Base-by-base conservation (phyloP, 345 rosid genomes). In the Orychophragmus violaceus region DNA sequence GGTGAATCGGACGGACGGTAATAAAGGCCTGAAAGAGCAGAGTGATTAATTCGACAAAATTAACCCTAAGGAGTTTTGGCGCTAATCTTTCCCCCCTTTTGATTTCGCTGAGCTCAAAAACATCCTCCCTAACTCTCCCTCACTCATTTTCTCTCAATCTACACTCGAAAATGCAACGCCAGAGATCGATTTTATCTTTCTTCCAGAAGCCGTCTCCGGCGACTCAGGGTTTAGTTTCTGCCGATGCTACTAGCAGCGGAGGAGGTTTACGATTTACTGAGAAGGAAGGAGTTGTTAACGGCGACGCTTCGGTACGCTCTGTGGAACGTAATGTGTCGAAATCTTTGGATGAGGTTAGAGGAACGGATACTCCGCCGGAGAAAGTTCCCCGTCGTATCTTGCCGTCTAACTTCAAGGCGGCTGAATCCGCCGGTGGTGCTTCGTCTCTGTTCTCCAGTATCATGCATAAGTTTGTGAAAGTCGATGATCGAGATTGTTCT, bases 331-430 rank as follows among this genome's bases (percentile, higher is more conserved):
- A 49, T 41, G 69, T 32, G 14, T 29, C 64, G 49, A 82, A 71
- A 56, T 56, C 79, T 41, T 58, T 79, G 22, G 42, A 58, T 59
- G 95, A 87, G 55, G 78, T 89, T 13, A 74, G 76, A 42, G 95
- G 93, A 44, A 81, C 80, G 10, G 98, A 85, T 66, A 92, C 98
- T 30, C 95, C 96, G 33, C 98, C 98, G 71, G 96, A 89, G 83
- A 91, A 91, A 74, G 85, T 76, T 64, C 92, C 96, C 4, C 86
- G 98, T 39, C 85, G 71, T 82, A 69, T 87, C 33, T 56, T 89
- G 2, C 87, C 90, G 29, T 64, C 66, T 11, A 69, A 24, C 57
- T 77, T 72, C 68, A 25, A 71, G 36, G 30, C 37, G 18, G 68
- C 71, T 55, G 81, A 69, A 35, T 74, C 37, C 25, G 44, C 32